Evolutionary conservation across 345 rosid genomes (phyloP).

Genomic region (Microcos paniculata): DNA sequence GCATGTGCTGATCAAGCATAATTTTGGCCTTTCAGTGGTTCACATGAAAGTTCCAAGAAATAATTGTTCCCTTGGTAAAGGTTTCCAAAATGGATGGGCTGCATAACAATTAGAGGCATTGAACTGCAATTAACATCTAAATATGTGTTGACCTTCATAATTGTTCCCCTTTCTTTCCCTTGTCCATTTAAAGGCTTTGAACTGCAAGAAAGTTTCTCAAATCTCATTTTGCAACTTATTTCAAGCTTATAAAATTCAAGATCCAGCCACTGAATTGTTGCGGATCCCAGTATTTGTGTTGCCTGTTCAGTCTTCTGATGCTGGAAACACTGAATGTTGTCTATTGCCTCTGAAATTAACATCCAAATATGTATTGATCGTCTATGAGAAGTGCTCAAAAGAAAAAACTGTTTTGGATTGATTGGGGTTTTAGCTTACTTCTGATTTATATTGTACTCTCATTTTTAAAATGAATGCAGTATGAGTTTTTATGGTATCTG

Average conservation of each 20-base stretch:
- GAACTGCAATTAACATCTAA: too few relatives aligned
- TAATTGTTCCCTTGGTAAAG: not conserved
- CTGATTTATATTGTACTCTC: not conserved
- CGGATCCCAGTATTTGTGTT: not conserved
- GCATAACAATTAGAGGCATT: too few relatives aligned
- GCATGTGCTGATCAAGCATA: not conserved
- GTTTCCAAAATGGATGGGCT: slow-evolving; percentile 1
- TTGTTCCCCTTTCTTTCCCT: not conserved
- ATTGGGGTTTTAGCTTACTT: not conserved
- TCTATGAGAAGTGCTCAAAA: not conserved
- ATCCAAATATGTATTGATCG: not conserved
- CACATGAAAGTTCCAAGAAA: not conserved
- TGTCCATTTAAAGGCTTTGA: not conserved
- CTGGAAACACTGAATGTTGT: not conserved
- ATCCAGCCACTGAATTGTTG: not conserved
- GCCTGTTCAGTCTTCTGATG: not conserved
- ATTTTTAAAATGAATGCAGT: not conserved
- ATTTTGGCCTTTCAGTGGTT: slow-evolving; percentile 3
- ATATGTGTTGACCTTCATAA: too few relatives aligned
- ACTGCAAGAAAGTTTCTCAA: not conserved
- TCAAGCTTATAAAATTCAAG: not conserved
- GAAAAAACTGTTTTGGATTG: not conserved
- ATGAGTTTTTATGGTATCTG: not conserved
- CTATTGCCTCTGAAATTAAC: not conserved
- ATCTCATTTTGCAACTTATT: not conserved